Percentiles rank a stretch among this genome's conserved stretches.
Conservation (phyloP, 1,284 basidiomycete genomes). For the Ustanciosporium gigantosporum region DNA sequence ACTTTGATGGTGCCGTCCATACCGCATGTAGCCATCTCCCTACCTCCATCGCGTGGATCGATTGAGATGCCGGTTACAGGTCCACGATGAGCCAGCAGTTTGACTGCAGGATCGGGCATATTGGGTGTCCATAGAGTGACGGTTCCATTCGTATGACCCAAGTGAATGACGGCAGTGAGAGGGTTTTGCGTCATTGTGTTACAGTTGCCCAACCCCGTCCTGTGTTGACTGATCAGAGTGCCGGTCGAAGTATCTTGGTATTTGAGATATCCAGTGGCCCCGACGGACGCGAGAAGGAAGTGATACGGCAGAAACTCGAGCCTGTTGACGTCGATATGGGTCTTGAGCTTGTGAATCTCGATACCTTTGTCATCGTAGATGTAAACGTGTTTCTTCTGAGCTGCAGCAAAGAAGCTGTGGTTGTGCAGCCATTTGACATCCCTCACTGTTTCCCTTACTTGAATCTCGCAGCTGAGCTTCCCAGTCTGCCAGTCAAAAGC, state of each 20-base stretch:
- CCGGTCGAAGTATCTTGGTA: slow-evolving; percentile 98
- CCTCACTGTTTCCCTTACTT: slow-evolving; percentile 82
- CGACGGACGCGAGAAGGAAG: slow-evolving; percentile 85
- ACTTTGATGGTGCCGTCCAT: slow-evolving; percentile 85
- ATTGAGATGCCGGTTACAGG: slow-evolving; percentile 81
- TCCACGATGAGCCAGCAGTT: slow-evolving; percentile 85
- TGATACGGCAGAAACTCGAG: slow-evolving; percentile 95
- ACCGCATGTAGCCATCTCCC: slow-evolving; percentile 88
- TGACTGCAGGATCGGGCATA: slow-evolving; percentile 84
- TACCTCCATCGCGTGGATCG: slow-evolving; percentile 73
- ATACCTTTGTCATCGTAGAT: slow-evolving; percentile 91
- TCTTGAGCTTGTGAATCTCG: slow-evolving; percentile 75
- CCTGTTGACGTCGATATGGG: slow-evolving; percentile 84
- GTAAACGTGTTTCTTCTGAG: slow-evolving; percentile 93
- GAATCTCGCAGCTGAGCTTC: slow-evolving; percentile 82
- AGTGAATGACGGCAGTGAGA: slow-evolving; percentile 85
- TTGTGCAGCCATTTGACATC: slow-evolving; percentile 95
- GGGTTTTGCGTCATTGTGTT: slow-evolving; percentile 86
- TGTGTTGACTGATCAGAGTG: slow-evolving; percentile 80
- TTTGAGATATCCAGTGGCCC: slow-evolving; percentile 85
- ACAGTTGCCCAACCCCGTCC: slow-evolving; percentile 72
- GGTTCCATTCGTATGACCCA: slow-evolving; percentile 77
- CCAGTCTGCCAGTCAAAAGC: slow-evolving; percentile 94
- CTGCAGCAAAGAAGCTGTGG: slow-evolving; percentile 88
- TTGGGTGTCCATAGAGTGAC: slow-evolving; percentile 97